Evolutionary conservation across 2,329 filamentous ascomycete genomes (phyloP).

Genomic region (Pseudogymnoascus sp.): DNA sequence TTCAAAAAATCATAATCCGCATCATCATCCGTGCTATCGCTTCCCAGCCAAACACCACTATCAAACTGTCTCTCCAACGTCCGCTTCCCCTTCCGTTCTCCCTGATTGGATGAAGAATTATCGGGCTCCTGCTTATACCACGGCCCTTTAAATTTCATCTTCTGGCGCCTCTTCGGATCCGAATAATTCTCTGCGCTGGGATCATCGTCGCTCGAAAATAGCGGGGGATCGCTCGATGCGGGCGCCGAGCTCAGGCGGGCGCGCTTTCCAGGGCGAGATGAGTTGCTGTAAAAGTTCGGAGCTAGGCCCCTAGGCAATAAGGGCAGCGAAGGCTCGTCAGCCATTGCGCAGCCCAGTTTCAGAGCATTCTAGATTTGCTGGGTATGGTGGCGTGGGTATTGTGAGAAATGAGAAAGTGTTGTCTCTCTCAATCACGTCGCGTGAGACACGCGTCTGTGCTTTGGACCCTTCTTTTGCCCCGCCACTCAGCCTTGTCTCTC

Average conservation of each 20-base stretch:
- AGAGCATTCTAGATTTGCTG: not conserved
- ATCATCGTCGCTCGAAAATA: slow-evolving; percentile 67
- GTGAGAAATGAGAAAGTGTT: slow-evolving; percentile 10
- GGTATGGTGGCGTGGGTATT: not conserved
- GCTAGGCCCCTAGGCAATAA: slow-evolving; percentile 25
- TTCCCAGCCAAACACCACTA: slow-evolving; percentile 61
- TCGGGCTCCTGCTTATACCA: slow-evolving; percentile 57
- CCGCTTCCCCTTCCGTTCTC: slow-evolving; percentile 34
- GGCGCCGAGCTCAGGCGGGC: slow-evolving; percentile 27
- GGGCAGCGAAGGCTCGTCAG: slow-evolving; percentile 33
- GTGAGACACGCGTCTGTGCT: slow-evolving; percentile 10
- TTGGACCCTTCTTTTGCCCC: not conserved
- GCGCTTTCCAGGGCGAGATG: slow-evolving; percentile 32
- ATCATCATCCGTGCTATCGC: slow-evolving; percentile 44
- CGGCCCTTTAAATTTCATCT: slow-evolving; percentile 54
- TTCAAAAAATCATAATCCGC: slow-evolving; percentile 28
- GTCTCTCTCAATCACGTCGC: slow-evolving; percentile 8
- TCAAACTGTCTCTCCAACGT: slow-evolving; percentile 52
- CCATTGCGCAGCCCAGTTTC: slow-evolving; percentile 22
- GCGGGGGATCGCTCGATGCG: slow-evolving; percentile 58
- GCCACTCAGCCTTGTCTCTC: not conserved
- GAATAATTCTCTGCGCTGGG: slow-evolving; percentile 57
- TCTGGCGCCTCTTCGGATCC: slow-evolving; percentile 42
- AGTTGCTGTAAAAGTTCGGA: slow-evolving; percentile 16
- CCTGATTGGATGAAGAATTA: slow-evolving; percentile 16